These are phyloP conservation scores for Irpex lacteus DNA, from an alignment of 1,284 basidiomycete genomes.

Conservation along the genomic window DNA sequence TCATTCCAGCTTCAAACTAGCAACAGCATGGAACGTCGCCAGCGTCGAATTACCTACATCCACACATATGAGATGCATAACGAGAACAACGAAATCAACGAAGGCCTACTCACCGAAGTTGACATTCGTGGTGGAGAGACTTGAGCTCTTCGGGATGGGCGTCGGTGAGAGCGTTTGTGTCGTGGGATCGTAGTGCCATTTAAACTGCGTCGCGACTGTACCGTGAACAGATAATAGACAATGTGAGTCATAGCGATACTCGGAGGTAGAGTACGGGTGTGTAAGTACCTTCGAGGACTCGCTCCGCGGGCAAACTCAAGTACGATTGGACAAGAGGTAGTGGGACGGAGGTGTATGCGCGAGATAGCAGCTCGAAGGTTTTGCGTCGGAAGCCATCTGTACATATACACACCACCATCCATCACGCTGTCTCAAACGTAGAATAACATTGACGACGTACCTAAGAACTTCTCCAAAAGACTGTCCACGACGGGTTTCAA, in stretches of 20 bases:
- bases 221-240: not conserved
- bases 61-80: not conserved
- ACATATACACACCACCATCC: not conserved
- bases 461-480: conserved; percentile 47
- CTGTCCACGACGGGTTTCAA: conserved; percentile 41
- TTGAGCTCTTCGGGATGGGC: not conserved
- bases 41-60: conserved; percentile 45
- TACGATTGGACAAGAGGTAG: conserved; percentile 51
- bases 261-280: too few relatives aligned
- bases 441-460: conserved; percentile 32
- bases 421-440: not conserved
- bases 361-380: conserved; percentile 51
- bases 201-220: conserved; percentile 39
- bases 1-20: conserved; percentile 18
- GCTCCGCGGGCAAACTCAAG: conserved; percentile 47
- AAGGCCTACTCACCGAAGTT: not conserved
- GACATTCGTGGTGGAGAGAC: not conserved
- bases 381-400: conserved; percentile 49
- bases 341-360: conserved; percentile 61
- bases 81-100: not conserved
- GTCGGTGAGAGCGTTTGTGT: conserved; percentile 44
- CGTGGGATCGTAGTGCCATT: conserved; percentile 51
- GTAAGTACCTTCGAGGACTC: conserved; percentile 44
- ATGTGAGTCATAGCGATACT: too few relatives aligned
- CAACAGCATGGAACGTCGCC: conserved; percentile 48